Evolutionary conservation across 495 filamentous ascomycete genomes (phyloP), one percentile per base, ranked within the genome.

Genomic region (Filosporella fistucella): DNA sequence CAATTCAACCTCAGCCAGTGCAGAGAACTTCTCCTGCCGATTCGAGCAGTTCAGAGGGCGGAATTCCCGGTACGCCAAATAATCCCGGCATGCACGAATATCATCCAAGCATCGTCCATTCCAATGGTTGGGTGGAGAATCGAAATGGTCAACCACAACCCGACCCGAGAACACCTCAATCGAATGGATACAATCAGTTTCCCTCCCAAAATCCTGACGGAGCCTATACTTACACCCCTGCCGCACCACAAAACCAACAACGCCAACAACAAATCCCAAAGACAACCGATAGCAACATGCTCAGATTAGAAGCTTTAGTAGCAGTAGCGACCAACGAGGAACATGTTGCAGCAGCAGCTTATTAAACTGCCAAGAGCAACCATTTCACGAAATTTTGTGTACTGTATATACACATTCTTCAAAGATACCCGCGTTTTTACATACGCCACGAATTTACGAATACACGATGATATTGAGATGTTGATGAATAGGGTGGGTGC

Each of bases 301-400:
- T 77, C 42, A 72, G 86, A 12, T 67, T 96, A 18, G 86, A 96
- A 48, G 87, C 88, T 13, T 76, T 96, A 24, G 90, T 95, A 21
- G 90, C 90, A 2, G 89, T 93, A 45, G 90, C 90, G 8, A 93
- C 90, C 2, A 87, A 85, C 49, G 86, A 95, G 59, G 81, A 86
- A 34, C 79, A 84, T 35, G 74, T 72, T 16, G 70, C 77, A 0
- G 66, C 72, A 4, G 52, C 49, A 6, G 56, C 53, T 22, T 54
- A 51, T 41, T 4, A 16, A 2, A 10, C 26, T 10, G 21, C 12
- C 20, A 8, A 23, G 10, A 49, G 12, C 26, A 38, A 3, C 6
- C 14, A 18, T 11, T 4, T 13, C 20, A 34, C 13, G 21, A 41
- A 13, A 25, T 42, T 54, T 44, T 49, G 46, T 51, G 55, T 47